Evolutionary conservation across 192 early-diverging fungal species (phyloP), one percentile per base, ranked within the genome.

Genomic region (Dissophora ornata): DNA sequence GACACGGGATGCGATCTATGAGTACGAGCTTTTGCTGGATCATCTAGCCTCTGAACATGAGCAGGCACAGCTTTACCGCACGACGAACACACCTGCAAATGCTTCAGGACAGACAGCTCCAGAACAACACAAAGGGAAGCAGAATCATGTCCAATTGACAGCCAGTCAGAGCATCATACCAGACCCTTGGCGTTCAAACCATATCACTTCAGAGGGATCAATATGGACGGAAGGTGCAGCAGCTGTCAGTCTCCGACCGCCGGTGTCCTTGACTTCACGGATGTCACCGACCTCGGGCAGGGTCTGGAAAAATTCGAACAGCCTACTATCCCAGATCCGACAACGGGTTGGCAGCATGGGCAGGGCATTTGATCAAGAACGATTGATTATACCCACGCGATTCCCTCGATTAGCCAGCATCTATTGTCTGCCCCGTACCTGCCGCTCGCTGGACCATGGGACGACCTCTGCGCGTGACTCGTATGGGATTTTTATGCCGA

Each of bases 251-350:
- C 49, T 51, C 9, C 49, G 28, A 18, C 49, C 55, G n/a, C 7
- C n/a, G 7, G 18, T 16, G 9, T 34, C 36, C 18, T 33, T 30
- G n/a, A 46, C 53, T 1, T 13, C 36, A 25, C 54, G 66, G 9
- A 12, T 55, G 12, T 16, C 49, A 15, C 21, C 57, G 22, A 28
- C 61, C 15, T 34, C 64, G 2, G 64, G 64, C 6, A 47, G 73
- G 15, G 40, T 67, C 25, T 77, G 73, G 73, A 77, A 77, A 33
- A 42, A 55, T 21, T 77, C 73, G 12, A 77, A 77, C 54, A 77
- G 73, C 33, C 53, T 77, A 11, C 36, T 77, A 15, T 77, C 73
- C 5, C 73, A 77, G 47, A 77, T 77, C n/a, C 73, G 73, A 34
- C 73, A 77, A 29, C 64, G 58, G 4, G 45, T 77, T 42, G 71